Evolutionary conservation across 2,329 filamentous ascomycete species (phyloP).

Genomic region (Aspergillus transmontanensis): DNA sequence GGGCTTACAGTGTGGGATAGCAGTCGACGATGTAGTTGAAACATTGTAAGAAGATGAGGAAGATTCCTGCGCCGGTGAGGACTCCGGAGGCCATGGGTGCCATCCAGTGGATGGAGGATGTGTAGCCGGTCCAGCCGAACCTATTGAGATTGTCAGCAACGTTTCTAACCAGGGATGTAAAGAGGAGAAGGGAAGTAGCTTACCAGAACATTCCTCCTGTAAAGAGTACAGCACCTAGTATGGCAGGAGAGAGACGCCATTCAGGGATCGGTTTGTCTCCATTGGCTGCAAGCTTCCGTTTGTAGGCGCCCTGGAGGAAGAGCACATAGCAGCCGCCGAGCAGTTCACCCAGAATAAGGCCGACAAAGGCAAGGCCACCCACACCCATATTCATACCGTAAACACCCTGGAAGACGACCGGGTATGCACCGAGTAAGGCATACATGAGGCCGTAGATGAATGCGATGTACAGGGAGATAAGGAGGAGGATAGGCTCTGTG

Average conservation of each 20-base stretch:
- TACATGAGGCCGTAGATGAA: slow-evolving; percentile 39
- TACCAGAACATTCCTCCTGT: slow-evolving; percentile 42
- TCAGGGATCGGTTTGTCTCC: slow-evolving; percentile 34
- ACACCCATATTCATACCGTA: slow-evolving; percentile 36
- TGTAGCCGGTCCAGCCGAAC: slow-evolving; percentile 41
- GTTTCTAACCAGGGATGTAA: neutral
- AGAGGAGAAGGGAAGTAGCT: neutral
- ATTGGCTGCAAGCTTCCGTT: slow-evolving; percentile 34
- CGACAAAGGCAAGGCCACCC: slow-evolving; percentile 33
- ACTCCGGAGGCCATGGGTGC: slow-evolving; percentile 34
- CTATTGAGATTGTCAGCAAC: slow-evolving; percentile 2
- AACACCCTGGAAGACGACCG: slow-evolving; percentile 34
- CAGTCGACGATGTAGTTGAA: slow-evolving; percentile 46
- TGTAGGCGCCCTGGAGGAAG: slow-evolving; percentile 30
- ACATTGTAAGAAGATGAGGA: slow-evolving; percentile 36
- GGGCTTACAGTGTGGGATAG: slow-evolving; percentile 42
- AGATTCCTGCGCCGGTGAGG: slow-evolving; percentile 35
- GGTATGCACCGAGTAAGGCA: slow-evolving; percentile 35
- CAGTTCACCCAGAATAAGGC: slow-evolving; percentile 36
- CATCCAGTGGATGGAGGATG: slow-evolving; percentile 36
- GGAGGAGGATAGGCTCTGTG: slow-evolving; percentile 44
- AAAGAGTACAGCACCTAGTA: slow-evolving; percentile 37
- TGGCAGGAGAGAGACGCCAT: slow-evolving; percentile 37
- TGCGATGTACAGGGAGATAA: slow-evolving; percentile 36
- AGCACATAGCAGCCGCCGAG: slow-evolving; percentile 34